Evolutionary conservation across 75 land plant genomes (phyloP).

Genomic region (Pseudotsuga menziesii): DNA sequence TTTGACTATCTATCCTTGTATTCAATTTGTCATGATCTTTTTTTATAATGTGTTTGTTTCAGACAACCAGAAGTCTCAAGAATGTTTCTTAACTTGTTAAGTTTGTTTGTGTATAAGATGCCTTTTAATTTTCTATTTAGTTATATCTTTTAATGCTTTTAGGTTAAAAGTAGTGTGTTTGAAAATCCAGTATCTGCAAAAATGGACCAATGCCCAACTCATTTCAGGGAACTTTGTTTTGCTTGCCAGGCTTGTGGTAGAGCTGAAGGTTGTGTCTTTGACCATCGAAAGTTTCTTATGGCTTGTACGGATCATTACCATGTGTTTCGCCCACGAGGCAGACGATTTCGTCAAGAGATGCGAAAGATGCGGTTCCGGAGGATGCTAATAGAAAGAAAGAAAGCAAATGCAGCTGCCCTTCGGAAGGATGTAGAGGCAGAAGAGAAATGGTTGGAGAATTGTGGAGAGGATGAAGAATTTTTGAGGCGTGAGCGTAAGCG

Average conservation of each 20-base stretch:
- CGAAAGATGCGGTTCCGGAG: conserved; percentile 50
- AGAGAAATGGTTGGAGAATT: conserved; percentile 87
- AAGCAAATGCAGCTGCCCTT: conserved; percentile 49
- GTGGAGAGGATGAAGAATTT: conserved; percentile 98
- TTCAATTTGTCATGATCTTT: not conserved
- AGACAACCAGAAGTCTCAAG: too few relatives aligned
- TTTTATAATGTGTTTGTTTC: too few relatives aligned
- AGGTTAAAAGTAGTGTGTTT: not conserved
- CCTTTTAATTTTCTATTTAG: not conserved
- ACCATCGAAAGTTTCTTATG: conserved; percentile 91
- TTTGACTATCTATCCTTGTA: conserved; percentile 2
- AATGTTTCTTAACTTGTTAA: too few relatives aligned
- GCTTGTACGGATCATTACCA: conserved; percentile 74
- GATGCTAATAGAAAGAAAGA: conserved; percentile 46
- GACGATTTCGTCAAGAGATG: conserved; percentile 18
- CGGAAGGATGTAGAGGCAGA: conserved; percentile 80
- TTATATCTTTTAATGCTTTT: not conserved
- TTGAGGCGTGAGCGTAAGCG: conserved; percentile 81
- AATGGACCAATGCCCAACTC: not conserved
- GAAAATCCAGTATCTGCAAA: not conserved
- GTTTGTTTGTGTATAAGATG: too few relatives aligned
- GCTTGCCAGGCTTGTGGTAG: conserved; percentile 92
- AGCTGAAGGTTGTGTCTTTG: conserved; percentile 78
- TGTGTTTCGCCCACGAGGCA: conserved; percentile 58
- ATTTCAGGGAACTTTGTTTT: conserved; percentile 2